Conservation (phyloP, 805 yeast genomes). For the Metschnikowia henanensis region DNA sequence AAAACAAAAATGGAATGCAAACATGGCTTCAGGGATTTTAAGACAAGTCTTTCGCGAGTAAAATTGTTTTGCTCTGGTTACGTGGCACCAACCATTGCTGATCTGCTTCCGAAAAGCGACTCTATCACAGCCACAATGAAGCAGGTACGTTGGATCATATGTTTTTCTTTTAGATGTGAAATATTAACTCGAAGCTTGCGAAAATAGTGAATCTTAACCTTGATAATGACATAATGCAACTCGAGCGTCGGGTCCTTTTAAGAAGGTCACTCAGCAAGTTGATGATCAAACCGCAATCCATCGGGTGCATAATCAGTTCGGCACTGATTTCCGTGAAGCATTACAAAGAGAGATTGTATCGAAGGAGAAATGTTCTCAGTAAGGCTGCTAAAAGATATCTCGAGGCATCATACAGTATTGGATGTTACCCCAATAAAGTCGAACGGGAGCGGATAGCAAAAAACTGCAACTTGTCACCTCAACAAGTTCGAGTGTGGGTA, state of each 20-base stretch:
- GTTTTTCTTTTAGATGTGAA: background rate
- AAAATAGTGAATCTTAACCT: background rate
- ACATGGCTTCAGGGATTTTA: conserved; percentile 1
- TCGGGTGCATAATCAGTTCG: background rate
- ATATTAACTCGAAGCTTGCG: conserved; percentile 1
- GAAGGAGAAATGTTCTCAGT: background rate
- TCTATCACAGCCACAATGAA: conserved; percentile 1
- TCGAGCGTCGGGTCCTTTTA: background rate
- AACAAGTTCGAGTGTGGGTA: conserved; percentile 37
- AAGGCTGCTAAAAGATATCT: conserved; percentile 1
- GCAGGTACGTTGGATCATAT: background rate
- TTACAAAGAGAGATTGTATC: background rate
- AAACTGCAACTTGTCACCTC: conserved; percentile 24
- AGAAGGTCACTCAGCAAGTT: background rate
- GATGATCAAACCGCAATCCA: background rate
- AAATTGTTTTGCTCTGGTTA: conserved; percentile 1
- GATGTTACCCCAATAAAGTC: conserved; percentile 23
- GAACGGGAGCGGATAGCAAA: conserved; percentile 30
- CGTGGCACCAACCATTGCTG: background rate
- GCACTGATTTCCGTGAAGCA: conserved; percentile 2
- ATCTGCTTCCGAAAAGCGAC: background rate
- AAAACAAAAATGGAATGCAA: background rate
- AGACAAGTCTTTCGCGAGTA: background rate
- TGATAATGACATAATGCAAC: conserved; percentile 2
- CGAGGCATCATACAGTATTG: conserved; percentile 1